Evolutionary conservation across 768 basidiomycete species (phyloP).

Genomic region (Boletus coccyginus): DNA sequence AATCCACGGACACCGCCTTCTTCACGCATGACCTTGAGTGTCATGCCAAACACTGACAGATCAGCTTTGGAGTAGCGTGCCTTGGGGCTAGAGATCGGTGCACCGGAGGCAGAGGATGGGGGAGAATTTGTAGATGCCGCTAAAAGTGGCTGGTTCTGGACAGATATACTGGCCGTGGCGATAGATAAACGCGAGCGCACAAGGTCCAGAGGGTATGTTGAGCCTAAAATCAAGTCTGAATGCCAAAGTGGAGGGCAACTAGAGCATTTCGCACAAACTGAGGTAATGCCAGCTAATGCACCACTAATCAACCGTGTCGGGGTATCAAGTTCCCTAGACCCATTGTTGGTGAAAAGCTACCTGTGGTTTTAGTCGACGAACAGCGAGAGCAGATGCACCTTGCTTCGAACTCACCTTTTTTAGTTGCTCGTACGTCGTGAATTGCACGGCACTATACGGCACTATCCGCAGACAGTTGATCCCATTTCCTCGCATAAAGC

Average conservation of each 20-base stretch:
- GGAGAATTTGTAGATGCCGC: slow-evolving; percentile 26
- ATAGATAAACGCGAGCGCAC: slow-evolving; percentile 91
- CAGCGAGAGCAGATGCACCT: neutral
- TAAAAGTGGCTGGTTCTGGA: slow-evolving; percentile 27
- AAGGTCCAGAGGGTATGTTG: slow-evolving; percentile 92
- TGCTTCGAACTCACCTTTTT: slow-evolving; percentile 60
- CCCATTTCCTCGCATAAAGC: slow-evolving; percentile 92
- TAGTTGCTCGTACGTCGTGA: slow-evolving; percentile 85
- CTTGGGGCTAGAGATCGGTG: slow-evolving; percentile 33
- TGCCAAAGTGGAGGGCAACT: slow-evolving; percentile 5
- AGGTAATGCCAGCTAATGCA: slow-evolving; percentile 90
- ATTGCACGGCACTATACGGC: slow-evolving; percentile 88
- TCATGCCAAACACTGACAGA: slow-evolving; percentile 84
- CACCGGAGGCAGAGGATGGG: slow-evolving; percentile 45
- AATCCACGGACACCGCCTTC: slow-evolving; percentile 88
- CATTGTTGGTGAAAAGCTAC: slow-evolving; percentile 68
- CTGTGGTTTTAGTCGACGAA: slow-evolving; percentile 28
- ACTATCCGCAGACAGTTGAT: slow-evolving; percentile 92
- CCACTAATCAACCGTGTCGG: slow-evolving; percentile 83
- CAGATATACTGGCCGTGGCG: slow-evolving; percentile 76
- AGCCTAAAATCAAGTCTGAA: slow-evolving; percentile 42
- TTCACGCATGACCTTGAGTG: slow-evolving; percentile 82
- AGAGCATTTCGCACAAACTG: slow-evolving; percentile 68
- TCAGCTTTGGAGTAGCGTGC: slow-evolving; percentile 48
- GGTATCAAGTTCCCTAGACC: slow-evolving; percentile 80